Evolutionary conservation across 179 eudicot genomes (phyloP).

Genomic region (Spinacia oleracea): DNA sequence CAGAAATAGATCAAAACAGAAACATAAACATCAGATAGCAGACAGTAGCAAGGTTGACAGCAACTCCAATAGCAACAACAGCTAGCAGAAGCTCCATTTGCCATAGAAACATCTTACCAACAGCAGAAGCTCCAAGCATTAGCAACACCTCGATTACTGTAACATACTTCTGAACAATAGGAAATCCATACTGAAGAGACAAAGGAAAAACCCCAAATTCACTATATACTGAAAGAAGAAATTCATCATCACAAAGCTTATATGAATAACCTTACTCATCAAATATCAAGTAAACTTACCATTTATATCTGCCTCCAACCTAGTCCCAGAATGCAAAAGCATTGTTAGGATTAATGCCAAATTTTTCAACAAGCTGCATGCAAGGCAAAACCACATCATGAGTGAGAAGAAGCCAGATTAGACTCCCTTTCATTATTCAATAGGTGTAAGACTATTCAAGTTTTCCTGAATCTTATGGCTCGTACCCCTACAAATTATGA

Average conservation of each 20-base stretch:
- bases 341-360: slow-evolving; percentile 95
- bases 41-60: too few relatives aligned
- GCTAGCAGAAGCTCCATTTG: too few relatives aligned
- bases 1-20: too few relatives aligned
- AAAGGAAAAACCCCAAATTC: slow-evolving; percentile 96
- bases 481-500: neutral
- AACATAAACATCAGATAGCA: too few relatives aligned
- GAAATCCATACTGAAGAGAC: slow-evolving; percentile 95
- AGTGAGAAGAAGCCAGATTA: slow-evolving; percentile 2
- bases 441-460: neutral
- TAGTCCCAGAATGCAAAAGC: slow-evolving; percentile 99
- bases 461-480: neutral
- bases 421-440: neutral
- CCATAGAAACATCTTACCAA: too few relatives aligned
- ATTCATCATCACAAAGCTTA: slow-evolving; percentile 24
- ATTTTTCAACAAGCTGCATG: slow-evolving; percentile 91
- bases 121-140: too few relatives aligned
- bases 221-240: slow-evolving; percentile 83
- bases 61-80: too few relatives aligned
- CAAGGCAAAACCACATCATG: slow-evolving; percentile 11
- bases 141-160: too few relatives aligned
- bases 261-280: neutral
- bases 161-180: slow-evolving; percentile 79
- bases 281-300: slow-evolving; percentile 43
- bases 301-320: slow-evolving; percentile 99